Base-by-base conservation (phyloP, 345 rosid species). In the Raphanus raphanistrum region DNA sequence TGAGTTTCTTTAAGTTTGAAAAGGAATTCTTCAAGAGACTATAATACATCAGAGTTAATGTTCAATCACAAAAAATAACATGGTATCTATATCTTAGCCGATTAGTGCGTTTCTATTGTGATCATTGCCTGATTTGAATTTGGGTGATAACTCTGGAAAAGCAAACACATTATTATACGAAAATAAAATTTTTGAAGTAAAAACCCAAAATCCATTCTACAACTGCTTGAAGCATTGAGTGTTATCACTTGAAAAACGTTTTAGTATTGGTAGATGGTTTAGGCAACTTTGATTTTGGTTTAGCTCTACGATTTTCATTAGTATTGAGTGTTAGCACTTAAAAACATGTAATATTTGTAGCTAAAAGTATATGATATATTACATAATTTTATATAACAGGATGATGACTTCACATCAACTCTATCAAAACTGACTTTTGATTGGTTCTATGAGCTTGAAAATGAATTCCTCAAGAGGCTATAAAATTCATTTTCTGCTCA, bases 381-480 rank as follows among this genome's bases (percentile, higher is more conserved):
- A 16, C 28, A 17, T 8, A 31, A 7, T 63, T 28, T 28, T 63
- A 73, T 33, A 4, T 63, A 52, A 45, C 8, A 31, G 48, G 29
- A 50, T 73, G 10, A 25, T 63, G 50, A 32, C 63, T 61, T 43
- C 60, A 38, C 28, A 28, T 72, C 59, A 9, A 50, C 60, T 61
- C 59, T 61, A 43, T 61, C 29, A 69, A 69, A 69, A 54, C 63
- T 33, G 8, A 11, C 5, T 21, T 48, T 48, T 67, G 38, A 65
- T 38, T 36, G 8, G 45, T 5, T 25, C 54, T 38, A 10, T 13
- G 58, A 43, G 58, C 27, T 10, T 43, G 48, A 41, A 41, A 43
- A 1, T 13, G 0, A 43, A 27, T 41, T 21, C 10, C 27, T 43
- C 58, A 3, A 12, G 21, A 26, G 58, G 57, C 25, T 12, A 13